These are phyloP conservation scores for Aspergillus sp. DNA, from an alignment of 2,329 filamentous ascomycete species.

Conservation along the genomic window DNA sequence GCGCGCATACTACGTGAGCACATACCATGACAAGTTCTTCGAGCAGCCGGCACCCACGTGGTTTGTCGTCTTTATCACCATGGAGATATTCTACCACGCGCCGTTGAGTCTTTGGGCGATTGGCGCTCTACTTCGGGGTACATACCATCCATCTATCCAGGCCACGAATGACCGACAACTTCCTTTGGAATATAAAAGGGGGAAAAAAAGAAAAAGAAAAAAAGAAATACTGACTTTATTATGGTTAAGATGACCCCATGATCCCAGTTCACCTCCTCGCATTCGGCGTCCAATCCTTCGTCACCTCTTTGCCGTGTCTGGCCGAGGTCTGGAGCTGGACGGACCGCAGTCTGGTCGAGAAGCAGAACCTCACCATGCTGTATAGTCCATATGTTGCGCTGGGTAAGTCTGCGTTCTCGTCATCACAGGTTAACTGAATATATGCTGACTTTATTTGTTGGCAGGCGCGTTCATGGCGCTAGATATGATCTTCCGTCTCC, in stretches of 20 bases:
- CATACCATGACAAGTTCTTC: constrained; percentile 59
- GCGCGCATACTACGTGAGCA: constrained; percentile 51
- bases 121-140: constrained; percentile 46
- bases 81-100: constrained; percentile 55
- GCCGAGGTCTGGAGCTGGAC: constrained; percentile 53
- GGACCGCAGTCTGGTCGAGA: constrained; percentile 38
- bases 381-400: constrained; percentile 52
- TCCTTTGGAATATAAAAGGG: neutral
- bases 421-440: neutral
- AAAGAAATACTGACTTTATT: neutral
- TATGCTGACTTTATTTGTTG: neutral
- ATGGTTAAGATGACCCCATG: constrained; percentile 44
- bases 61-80: constrained; percentile 50
- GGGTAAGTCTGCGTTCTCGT: constrained; percentile 35
- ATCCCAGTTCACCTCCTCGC: constrained; percentile 53
- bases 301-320: constrained; percentile 57
- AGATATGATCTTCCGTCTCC: constrained; percentile 31
- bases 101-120: constrained; percentile 55
- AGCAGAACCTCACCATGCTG: constrained; percentile 43
- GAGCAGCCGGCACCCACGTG: constrained; percentile 46
- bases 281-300: constrained; percentile 50
- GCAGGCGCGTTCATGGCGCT: constrained; percentile 31
- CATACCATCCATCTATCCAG: neutral
- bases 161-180: neutral
- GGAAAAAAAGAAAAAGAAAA: neutral